Conservation (phyloP, 148 eudicot species). For the Rhododendron simsii region DNA sequence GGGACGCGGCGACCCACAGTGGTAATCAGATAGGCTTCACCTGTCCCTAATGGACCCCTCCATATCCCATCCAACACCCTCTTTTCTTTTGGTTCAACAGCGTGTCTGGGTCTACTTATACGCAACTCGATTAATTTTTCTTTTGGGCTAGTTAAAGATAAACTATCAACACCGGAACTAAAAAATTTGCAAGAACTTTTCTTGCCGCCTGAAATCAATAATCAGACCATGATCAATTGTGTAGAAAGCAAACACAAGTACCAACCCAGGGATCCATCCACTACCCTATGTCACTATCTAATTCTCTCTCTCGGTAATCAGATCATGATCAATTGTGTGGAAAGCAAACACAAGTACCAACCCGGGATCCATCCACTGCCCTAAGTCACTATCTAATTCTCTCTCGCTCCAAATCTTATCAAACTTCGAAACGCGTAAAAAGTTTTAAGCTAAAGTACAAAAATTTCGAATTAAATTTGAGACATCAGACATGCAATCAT, state of each 20-base stretch:
- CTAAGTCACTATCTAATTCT: neutral
- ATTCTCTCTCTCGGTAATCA: neutral
- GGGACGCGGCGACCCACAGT: slow-evolving; percentile 15
- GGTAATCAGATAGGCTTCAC: neutral
- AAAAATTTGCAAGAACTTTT: too few species aligned
- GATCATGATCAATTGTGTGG: neutral
- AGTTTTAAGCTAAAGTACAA: neutral
- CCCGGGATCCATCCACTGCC: neutral
- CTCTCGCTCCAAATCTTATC: neutral
- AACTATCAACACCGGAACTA: too few species aligned
- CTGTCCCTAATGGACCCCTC: neutral
- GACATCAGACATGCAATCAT: neutral
- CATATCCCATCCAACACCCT: neutral
- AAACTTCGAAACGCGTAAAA: neutral
- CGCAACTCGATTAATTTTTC: too few species aligned
- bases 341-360: neutral
- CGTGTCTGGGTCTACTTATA: too few species aligned
- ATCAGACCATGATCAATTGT: too few species aligned
- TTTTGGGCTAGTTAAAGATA: too few species aligned
- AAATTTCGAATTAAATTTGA: neutral
- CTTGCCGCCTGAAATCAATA: too few species aligned
- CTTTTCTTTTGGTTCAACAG: too few species aligned
- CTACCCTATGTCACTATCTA: neutral
- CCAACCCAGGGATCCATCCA: neutral
- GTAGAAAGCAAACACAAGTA: neutral